Percentiles rank a stretch among this genome's conserved stretches.
Evolutionary conservation across 495 filamentous ascomycete species (phyloP).

Genomic region (Tuber borchii): DNA sequence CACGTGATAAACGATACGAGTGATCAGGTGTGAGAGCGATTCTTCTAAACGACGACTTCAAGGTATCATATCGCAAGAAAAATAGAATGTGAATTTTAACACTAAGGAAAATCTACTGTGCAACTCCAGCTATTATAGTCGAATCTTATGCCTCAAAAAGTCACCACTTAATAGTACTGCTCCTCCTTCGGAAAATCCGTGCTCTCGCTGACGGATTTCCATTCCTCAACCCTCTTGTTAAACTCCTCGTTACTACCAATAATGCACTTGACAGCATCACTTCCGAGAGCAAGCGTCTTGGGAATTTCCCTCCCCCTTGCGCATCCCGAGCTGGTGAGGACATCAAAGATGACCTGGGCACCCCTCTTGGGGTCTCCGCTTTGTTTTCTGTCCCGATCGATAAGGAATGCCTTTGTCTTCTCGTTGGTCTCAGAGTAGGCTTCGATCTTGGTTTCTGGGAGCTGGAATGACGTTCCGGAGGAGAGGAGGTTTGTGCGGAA

Average conservation of each 20-base stretch:
- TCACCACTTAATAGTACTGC: constrained; percentile 12
- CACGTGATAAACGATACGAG: not conserved
- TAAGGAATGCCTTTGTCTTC: constrained; percentile 11
- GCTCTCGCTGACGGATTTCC: constrained; percentile 39
- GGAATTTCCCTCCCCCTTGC: constrained; percentile 40
- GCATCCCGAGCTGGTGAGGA: constrained; percentile 42
- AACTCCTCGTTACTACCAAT: constrained; percentile 42
- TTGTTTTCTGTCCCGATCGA: constrained; percentile 39
- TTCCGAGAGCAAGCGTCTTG: constrained; percentile 42
- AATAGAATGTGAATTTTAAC: not conserved
- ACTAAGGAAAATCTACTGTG: not conserved
- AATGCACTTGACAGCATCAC: constrained; percentile 42
- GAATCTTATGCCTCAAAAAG: not conserved
- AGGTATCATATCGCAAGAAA: not conserved
- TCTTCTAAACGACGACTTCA: not conserved
- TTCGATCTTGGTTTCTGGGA: constrained; percentile 30
- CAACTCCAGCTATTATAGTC: not conserved
- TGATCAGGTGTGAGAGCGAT: not conserved
- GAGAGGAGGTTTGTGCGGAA: constrained; percentile 48
- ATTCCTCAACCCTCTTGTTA: constrained; percentile 41
- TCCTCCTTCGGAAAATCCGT: constrained; percentile 19
- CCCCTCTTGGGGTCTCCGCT: constrained; percentile 44
- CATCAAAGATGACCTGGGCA: constrained; percentile 43
- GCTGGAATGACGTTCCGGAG: constrained; percentile 12
- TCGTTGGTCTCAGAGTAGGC: constrained; percentile 31